Evolutionary conservation across 352 stramenopile species (phyloP).

Genomic region (Phytopythium boreale): DNA sequence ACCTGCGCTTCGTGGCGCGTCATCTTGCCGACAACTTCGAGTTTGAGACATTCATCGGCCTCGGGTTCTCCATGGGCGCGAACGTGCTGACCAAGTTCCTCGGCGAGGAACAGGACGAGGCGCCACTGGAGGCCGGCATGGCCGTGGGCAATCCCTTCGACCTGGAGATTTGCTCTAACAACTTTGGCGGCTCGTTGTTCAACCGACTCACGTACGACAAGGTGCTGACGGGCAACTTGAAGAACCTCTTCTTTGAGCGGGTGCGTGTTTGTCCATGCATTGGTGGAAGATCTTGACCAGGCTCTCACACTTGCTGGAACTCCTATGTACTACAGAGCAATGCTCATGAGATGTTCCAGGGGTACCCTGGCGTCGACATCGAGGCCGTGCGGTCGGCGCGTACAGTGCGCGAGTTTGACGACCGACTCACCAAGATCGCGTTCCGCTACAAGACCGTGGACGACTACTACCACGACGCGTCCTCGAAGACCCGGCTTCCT

Average conservation of each 20-base stretch:
- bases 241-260: constrained; percentile 61
- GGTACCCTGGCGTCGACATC: constrained; percentile 40
- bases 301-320: background rate
- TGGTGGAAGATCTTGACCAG: background rate
- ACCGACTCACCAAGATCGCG: constrained; percentile 50
- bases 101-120: constrained; percentile 48
- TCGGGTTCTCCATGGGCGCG: constrained; percentile 74
- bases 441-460: constrained; percentile 60
- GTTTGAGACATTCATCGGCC: constrained; percentile 55
- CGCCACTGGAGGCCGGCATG: constrained; percentile 44
- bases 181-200: constrained; percentile 46
- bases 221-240: constrained; percentile 50
- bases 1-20: constrained; percentile 45
- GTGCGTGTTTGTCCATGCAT: constrained; percentile 7
- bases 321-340: constrained; percentile 22
- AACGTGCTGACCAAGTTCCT: constrained; percentile 84
- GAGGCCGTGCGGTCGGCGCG: constrained; percentile 26
- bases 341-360: constrained; percentile 45
- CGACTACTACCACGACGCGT: constrained; percentile 60
- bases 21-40: constrained; percentile 38
- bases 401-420: constrained; percentile 59
- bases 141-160: constrained; percentile 78
- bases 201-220: constrained; percentile 68
- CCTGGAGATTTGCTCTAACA: constrained; percentile 44
- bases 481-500: constrained; percentile 29